Conservation (phyloP, 2,329 filamentous ascomycete species). For the Fusarium euwallaceae region DNA sequence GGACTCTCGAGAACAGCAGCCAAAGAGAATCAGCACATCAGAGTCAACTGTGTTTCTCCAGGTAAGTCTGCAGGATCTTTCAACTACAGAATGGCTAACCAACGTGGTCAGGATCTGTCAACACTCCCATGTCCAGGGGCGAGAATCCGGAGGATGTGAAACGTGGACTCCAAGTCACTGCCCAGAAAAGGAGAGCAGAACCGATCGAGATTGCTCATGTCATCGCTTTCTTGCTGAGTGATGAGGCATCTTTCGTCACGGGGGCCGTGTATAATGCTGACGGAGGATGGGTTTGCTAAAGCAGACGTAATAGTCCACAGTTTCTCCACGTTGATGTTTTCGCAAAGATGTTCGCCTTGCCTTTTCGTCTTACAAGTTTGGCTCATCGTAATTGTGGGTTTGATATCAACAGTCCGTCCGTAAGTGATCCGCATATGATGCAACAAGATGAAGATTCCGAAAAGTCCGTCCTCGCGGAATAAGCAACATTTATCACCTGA, state of each 20-base stretch:
- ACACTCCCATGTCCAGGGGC: constrained; percentile 31
- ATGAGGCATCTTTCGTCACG: constrained; percentile 42
- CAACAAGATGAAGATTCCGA: background rate
- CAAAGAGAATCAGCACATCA: constrained; percentile 37
- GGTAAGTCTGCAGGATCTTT: constrained; percentile 6
- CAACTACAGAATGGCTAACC: background rate
- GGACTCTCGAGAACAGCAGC: constrained; percentile 49
- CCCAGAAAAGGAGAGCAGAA: constrained; percentile 28
- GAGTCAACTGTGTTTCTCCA: constrained; percentile 34
- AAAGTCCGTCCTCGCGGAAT: background rate
- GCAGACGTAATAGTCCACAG: background rate
- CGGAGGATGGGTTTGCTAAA: constrained; percentile 50
- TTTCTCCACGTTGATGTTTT: background rate
- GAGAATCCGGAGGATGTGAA: constrained; percentile 28
- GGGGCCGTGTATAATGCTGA: constrained; percentile 55
- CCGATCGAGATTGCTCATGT: constrained; percentile 29
- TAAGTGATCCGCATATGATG: background rate
- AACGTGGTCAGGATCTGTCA: constrained; percentile 21
- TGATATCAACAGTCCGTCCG: background rate
- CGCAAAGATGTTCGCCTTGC: background rate
- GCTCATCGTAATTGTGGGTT: background rate
- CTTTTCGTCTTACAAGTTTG: background rate
- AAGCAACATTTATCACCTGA: background rate
- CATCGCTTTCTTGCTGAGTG: constrained; percentile 43
- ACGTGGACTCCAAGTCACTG: constrained; percentile 18